Base-by-base conservation (phyloP, 805 yeast genomes). In the Candida bentonensis region DNA sequence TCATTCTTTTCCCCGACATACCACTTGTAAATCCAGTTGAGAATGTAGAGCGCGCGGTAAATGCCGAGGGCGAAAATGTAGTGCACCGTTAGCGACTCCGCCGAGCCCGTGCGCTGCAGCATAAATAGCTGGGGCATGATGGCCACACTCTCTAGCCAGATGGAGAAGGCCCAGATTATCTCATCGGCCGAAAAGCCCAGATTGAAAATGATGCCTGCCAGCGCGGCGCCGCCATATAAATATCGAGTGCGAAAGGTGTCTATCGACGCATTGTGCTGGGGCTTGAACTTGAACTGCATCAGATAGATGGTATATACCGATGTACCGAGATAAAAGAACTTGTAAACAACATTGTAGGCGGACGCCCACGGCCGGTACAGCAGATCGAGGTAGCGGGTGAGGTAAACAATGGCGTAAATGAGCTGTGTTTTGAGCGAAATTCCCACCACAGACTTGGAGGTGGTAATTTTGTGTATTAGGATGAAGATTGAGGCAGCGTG, bases 11-110 rank as follows among this genome's bases (percentile, higher is more conserved):
- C 43, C 7, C 21, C 23, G 11, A 71, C 62, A 15, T 62, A 50
- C 65, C 79, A 85, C 61, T 96, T 76, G 72, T 87, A 92, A 52
- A 87, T 60, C 98, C 98, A 92, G 64, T 89, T 92, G 51, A 95
- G 94, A 53, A 92, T 76, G 61, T 92, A 92, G 43, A 92, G 68
- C 0, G 89, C 82, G 53, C 98, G 72, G 69, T 92, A 92, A 2
- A 82, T 53, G 15, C 98, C 98, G 58, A 92, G 68, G 1, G 96
- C 95, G 62, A 89, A 88, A 49, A 92, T 85, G 62, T 92, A 92
- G 62, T 92, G 96, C 42, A 81, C 73, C 2, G 97, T 92, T 57
- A 92, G 70, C 49, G 83, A 74, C 60, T 83, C 82, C 2, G 96
- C 88, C 54, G 82, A 82, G 15, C 96, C 96, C 1, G 89, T 78